Evolutionary conservation across 106 monocot species (phyloP).

Genomic region (Dioscorea dumetorum): DNA sequence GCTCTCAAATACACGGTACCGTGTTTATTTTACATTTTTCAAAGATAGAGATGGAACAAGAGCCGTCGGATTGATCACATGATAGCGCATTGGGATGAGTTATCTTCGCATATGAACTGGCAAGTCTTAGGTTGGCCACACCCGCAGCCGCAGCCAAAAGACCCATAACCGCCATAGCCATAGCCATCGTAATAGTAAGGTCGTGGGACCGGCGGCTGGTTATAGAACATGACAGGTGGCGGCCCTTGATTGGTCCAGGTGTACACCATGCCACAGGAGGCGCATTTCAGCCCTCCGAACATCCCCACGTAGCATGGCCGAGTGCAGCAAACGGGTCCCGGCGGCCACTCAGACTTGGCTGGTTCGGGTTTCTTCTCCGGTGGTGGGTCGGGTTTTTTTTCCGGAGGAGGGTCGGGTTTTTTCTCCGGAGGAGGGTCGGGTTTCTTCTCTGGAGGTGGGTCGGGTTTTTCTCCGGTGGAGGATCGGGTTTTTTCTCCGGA

Average conservation of each 20-base stretch:
- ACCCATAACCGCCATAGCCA: too few species aligned
- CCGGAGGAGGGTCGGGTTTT: too few species aligned
- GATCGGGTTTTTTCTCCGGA: background rate
- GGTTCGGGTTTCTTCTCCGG: conserved; percentile 1
- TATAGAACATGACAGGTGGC: background rate
- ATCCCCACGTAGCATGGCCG: conserved; percentile 29
- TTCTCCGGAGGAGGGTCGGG: background rate
- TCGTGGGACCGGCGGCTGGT: background rate
- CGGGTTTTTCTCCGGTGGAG: background rate
- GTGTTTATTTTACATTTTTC: too few species aligned
- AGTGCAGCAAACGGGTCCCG: conserved; percentile 23
- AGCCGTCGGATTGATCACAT: conserved; percentile 15
- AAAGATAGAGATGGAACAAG: background rate
- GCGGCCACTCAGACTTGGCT: background rate
- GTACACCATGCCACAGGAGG: conserved; percentile 25
- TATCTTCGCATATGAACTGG: conserved; percentile 27
- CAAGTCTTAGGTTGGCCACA: background rate
- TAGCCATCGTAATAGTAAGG: background rate
- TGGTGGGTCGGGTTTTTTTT: too few species aligned
- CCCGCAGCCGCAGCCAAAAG: too few species aligned
- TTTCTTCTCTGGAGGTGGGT: background rate
- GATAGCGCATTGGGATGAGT: conserved; percentile 13
- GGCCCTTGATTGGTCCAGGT: background rate
- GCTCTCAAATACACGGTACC: too few species aligned
- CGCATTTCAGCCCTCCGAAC: conserved; percentile 26